Evolutionary conservation across 2,329 filamentous ascomycete genomes (phyloP), one percentile per base, ranked within the genome.

Genomic region (Akanthomyces lecanii): DNA sequence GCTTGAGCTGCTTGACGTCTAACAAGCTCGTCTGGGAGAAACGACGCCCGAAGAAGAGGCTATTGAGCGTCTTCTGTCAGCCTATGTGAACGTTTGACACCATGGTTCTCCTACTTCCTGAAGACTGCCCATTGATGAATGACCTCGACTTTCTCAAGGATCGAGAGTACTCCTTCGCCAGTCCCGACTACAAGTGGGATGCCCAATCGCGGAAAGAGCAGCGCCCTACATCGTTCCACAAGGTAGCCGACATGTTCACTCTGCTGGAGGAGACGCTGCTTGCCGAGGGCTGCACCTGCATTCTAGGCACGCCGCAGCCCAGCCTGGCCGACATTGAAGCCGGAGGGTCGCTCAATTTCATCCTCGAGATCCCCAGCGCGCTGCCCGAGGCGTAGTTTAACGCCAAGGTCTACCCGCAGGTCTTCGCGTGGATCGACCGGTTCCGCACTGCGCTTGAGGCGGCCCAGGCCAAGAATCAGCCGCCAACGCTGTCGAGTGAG

Each of bases 271-370:
- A 75, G 2, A 83, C 81, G 0, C 71, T 91, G 61, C 77, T 92
- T 5, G 82, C 78, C 0, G 88, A 91, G 74, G 87, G 85, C n/a
- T 79, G 88, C 61, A 71, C 81, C 3, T 92, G 88, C 88, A 74
- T 91, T 10, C 74, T 88, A 14, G 78, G 76, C 12, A 82, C 79
- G 1, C 69, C 79, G 3, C 72, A 73, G 21, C 84, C 86, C 1
- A 80, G 78, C 1, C 72, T 90, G 65, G 86, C 84, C 4, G 89
- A 92, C 71, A 85, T 92, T 64, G 86, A 92, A 75, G 85, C 82
- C 50, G 75, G 89, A 14, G 91, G 86, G 86, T 80, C 83, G 0
- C 81, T 91, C 66, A 82, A 88, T 72, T 92, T 89, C 89, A 73
- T 90, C 1, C 71, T 74, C 3, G 75, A 74, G 12, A 76, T 90